Base-by-base conservation (phyloP, 2,329 filamentous ascomycete genomes). In the Colletotrichum paranaense region DNA sequence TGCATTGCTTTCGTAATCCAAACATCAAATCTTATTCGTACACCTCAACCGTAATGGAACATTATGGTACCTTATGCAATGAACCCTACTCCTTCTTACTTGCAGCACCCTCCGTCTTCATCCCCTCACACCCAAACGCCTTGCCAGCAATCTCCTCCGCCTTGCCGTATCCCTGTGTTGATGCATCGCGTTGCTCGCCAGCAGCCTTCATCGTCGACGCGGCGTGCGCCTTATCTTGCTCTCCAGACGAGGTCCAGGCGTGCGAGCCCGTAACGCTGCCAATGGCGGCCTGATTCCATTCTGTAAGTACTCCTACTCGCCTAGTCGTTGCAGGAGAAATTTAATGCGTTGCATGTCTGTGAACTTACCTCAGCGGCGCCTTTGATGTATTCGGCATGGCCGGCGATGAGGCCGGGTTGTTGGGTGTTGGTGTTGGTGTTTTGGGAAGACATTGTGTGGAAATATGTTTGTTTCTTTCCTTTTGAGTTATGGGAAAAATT, bases 321-420 rank as follows among this genome's bases (percentile, higher is more conserved):
- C 1, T n/a, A 24, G 19, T 4, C 6, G n/a, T 32, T 52, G 5
- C 28, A 11, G 28, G 6, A 2, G 32, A 53, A 7, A 32, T 24
- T 5, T 6, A 14, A 6, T 49, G 7, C 1, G 9, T 49, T n/a
- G 38, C 38, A 7, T 4, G 5, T 28, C 22, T 19, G 8, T 4
- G n/a, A n/a, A 30, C 82, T 69, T 81, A 92, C 92, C 84, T 92
- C 90, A 68, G 90, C 88, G 7, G 90, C 90, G 65, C 92, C 92
- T 78, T 93, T 94, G 78, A 90, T 87, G 78, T 93, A 94, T 78
- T 93, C 89, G 38, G 87, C 91, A 79, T 94, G 92, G 55, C 88
- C 87, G 72, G 87, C 85, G 56, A 93, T 78, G 75, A 94, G 90
- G 57, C 91, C 87, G 24, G 91, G 89, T 73, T 90, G 84, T 73